Conservation (phyloP, 2,329 filamentous ascomycete genomes). For the Fusarium tjaetaba region DNA sequence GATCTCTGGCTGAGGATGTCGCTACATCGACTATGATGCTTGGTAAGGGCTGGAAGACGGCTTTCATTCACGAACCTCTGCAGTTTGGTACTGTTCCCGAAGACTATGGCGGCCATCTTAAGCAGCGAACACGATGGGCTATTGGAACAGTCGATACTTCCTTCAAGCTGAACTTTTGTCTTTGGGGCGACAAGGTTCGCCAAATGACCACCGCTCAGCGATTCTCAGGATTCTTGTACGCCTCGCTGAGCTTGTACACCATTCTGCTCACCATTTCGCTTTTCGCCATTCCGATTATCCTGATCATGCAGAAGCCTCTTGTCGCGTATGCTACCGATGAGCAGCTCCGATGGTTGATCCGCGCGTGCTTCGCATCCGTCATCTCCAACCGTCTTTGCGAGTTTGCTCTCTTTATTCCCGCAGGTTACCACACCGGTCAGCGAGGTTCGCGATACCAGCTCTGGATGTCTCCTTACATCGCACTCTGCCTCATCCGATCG, state of each 20-base stretch:
- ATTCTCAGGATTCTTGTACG: conserved; percentile 68
- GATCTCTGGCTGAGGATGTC: conserved; percentile 69
- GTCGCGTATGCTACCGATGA: conserved; percentile 63
- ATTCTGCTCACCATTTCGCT: conserved; percentile 64
- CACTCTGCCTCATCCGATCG: conserved; percentile 65
- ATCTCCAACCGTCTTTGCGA: conserved; percentile 65
- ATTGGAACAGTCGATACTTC: conserved; percentile 68
- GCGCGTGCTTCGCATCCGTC: conserved; percentile 62
- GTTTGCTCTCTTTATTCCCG: conserved; percentile 66
- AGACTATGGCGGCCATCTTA: conserved; percentile 64
- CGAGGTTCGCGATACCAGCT: conserved; percentile 65
- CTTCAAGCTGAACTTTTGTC: conserved; percentile 68
- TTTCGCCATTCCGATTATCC: conserved; percentile 68
- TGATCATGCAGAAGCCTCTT: conserved; percentile 65
- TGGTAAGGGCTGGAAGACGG: conserved; percentile 70
- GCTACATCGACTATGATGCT: conserved; percentile 68
- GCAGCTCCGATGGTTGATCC: conserved; percentile 68
- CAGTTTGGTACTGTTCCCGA: conserved; percentile 70
- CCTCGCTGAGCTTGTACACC: conserved; percentile 64
- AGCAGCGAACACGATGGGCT: conserved; percentile 67
- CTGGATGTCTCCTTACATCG: conserved; percentile 72
- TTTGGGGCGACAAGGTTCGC: conserved; percentile 62
- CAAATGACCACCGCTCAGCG: conserved; percentile 66
- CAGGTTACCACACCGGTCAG: conserved; percentile 68
- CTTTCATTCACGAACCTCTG: conserved; percentile 67